A percentile compares a stretch with the other conserved stretches of the same genome.
phyloP scores from a whole-genome alignment of 768 basidiomycete species.

The Termitomyces sp. region DNA sequence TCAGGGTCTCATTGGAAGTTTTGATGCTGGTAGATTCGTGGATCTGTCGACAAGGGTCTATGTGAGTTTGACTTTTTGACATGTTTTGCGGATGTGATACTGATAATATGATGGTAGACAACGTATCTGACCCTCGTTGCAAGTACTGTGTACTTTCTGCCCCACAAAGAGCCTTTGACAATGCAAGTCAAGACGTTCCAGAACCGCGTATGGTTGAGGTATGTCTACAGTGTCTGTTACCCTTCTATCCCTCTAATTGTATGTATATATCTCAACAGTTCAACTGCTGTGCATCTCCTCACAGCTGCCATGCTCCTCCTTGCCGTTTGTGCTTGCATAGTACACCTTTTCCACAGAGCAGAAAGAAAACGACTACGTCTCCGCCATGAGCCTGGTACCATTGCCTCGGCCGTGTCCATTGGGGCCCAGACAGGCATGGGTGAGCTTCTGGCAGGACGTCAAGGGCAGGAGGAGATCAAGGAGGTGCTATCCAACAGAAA shows the following conservation, averaged over 20 bases:
- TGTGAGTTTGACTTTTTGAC: constrained; percentile 32
- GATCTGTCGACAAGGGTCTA: constrained; percentile 42
- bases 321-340: constrained; percentile 39
- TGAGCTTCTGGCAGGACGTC: constrained; percentile 40
- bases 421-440: constrained; percentile 51
- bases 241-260: neutral
- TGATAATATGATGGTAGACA: constrained; percentile 31
- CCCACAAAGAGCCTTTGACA: constrained; percentile 31
- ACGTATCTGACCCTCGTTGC: constrained; percentile 47
- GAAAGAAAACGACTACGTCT: constrained; percentile 45
- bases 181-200: constrained; percentile 43
- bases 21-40: constrained; percentile 36
- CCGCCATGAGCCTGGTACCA: constrained; percentile 50
- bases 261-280: constrained; percentile 24
- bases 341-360: constrained; percentile 46
- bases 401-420: constrained; percentile 55
- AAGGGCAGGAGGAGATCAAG: constrained; percentile 38
- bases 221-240: constrained; percentile 7
- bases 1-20: constrained; percentile 37
- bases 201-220: constrained; percentile 52
- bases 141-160: constrained; percentile 49
- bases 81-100: neutral
- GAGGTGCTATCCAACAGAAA: constrained; percentile 41
- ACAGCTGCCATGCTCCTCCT: constrained; percentile 41
- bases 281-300: constrained; percentile 43